Evolutionary conservation across 2,329 filamentous ascomycete genomes (phyloP).

Genomic region (Aureobasidium sp.): DNA sequence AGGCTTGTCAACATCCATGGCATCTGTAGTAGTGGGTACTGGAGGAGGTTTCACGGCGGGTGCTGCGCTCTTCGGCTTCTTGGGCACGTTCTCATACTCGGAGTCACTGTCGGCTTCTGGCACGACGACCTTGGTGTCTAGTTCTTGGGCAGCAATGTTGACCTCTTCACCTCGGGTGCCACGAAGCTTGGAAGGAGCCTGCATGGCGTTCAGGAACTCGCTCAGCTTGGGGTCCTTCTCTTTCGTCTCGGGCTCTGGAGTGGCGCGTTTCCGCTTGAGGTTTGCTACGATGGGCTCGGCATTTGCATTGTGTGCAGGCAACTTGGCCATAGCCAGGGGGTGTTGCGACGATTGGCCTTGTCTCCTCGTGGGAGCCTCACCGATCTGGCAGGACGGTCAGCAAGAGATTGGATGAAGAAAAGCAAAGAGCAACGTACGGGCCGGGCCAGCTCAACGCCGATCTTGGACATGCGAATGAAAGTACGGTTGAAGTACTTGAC

Average conservation of each 20-base stretch:
- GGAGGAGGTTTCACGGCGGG: slow-evolving; percentile 1
- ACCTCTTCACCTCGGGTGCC: slow-evolving; percentile 41
- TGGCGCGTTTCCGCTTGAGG: slow-evolving; percentile 62
- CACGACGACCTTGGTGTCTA: slow-evolving; percentile 20
- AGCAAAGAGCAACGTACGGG: slow-evolving; percentile 47
- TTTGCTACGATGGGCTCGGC: background rate
- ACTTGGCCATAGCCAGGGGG: background rate
- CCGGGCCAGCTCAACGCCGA: slow-evolving; percentile 78
- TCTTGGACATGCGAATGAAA: slow-evolving; percentile 92
- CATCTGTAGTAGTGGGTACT: background rate
- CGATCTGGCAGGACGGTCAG: slow-evolving; percentile 6
- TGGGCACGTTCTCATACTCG: slow-evolving; percentile 60
- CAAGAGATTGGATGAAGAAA: background rate
- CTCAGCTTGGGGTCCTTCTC: slow-evolving; percentile 66
- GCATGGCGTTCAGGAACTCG: slow-evolving; percentile 80
- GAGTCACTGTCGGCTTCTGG: slow-evolving; percentile 49
- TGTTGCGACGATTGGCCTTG: slow-evolving; percentile 18
- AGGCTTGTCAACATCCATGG: slow-evolving; percentile 1
- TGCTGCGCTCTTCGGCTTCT: slow-evolving; percentile 31
- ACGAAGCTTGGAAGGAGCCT: slow-evolving; percentile 52
- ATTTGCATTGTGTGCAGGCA: background rate
- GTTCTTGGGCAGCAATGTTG: slow-evolving; percentile 13
- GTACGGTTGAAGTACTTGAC: slow-evolving; percentile 93
- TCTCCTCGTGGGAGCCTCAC: slow-evolving; percentile 10
- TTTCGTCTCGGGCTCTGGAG: slow-evolving; percentile 38